Evolutionary conservation across 352 stramenopile genomes (phyloP), one percentile per base, ranked within the genome.

Genomic region (Globisporangium polare): DNA sequence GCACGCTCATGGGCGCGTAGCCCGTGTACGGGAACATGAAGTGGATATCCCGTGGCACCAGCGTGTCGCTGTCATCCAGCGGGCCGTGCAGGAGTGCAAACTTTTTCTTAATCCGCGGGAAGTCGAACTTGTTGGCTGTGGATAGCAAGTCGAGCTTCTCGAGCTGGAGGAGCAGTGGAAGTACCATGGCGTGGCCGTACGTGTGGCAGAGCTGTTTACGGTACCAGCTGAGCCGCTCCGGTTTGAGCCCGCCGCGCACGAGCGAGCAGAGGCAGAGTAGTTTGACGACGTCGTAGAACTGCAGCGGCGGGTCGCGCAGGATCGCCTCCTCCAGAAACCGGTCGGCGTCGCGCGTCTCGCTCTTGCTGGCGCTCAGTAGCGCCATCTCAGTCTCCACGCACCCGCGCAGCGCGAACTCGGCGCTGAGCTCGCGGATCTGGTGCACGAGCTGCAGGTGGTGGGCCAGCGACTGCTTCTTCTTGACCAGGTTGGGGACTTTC

Each of bases 21-120:
- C 87, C 85, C 7, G 80, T 93, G 65, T 89, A 93, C 1, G 85
- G 79, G 49, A 94, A 94, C 83, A 96, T 92, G 37, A 92, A 94
- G 57, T 89, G 72, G 53, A 96, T 94, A 47, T 96, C 83, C 2
- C 46, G 67, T 3, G 80, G 75, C 29, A 66, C 43, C 53, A 65
- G 64, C 8, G 75, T 81, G 39, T 86, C 78, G 18, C 88, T 72
- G 9, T 84, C 78, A n/a, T 86, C 73, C 45, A 81, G 56, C 3
- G 62, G 65, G 26, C 67, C 74, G 37, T 66, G 62, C 70, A 80
- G 80, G 0, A 83, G 59, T 24, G 70, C 55, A 2, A 83, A 59
- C 29, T 74, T 71, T 37, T 77, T 84, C 50, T 68, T 74, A 46
- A 63, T 73, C 37, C 69, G 72, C 10, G 77, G 78, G 39, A 89